Percentiles rank a stretch among this genome's conserved stretches.
Evolutionary conservation across 768 basidiomycete genomes (phyloP).

Genomic region (Lactarius vividus): DNA sequence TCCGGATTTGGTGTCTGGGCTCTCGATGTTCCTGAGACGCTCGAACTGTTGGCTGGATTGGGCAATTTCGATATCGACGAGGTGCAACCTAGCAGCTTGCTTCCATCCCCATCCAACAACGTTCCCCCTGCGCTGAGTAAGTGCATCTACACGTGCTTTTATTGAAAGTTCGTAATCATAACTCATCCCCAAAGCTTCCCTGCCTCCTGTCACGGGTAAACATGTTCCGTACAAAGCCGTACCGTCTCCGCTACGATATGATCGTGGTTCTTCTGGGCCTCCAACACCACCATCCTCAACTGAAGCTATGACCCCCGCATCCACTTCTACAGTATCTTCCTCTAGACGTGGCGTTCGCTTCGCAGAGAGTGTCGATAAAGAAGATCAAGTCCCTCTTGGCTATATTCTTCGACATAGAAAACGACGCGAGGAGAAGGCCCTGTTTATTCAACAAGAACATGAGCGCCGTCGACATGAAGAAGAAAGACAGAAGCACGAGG

Average conservation of each 20-base stretch:
- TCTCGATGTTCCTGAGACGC: constrained; percentile 24
- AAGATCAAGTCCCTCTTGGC: constrained; percentile 63
- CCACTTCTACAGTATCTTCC: neutral
- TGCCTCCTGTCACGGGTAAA: constrained; percentile 21
- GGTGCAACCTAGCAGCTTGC: constrained; percentile 14
- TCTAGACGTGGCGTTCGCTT: constrained; percentile 58
- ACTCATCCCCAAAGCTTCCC: constrained; percentile 25
- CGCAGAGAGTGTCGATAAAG: constrained; percentile 56
- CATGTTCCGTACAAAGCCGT: constrained; percentile 38
- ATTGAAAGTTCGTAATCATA: constrained; percentile 32
- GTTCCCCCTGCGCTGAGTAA: constrained; percentile 13
- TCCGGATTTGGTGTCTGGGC: constrained; percentile 29
- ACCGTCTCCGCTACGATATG: constrained; percentile 51
- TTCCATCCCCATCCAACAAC: neutral
- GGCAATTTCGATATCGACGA: constrained; percentile 20
- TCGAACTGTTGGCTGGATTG: constrained; percentile 24
- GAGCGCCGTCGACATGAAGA: constrained; percentile 50
- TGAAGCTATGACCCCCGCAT: constrained; percentile 10
- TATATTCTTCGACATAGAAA: constrained; percentile 63
- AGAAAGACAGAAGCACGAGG: constrained; percentile 40
- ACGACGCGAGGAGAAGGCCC: constrained; percentile 66
- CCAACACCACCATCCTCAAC: constrained; percentile 18
- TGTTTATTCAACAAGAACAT: constrained; percentile 57
- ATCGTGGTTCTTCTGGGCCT: constrained; percentile 33
- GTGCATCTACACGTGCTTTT: constrained; percentile 3